Evolutionary conservation across 2,329 filamentous ascomycete species (phyloP).

Genomic region (Gnomoniopsis smithogilvyi): DNA sequence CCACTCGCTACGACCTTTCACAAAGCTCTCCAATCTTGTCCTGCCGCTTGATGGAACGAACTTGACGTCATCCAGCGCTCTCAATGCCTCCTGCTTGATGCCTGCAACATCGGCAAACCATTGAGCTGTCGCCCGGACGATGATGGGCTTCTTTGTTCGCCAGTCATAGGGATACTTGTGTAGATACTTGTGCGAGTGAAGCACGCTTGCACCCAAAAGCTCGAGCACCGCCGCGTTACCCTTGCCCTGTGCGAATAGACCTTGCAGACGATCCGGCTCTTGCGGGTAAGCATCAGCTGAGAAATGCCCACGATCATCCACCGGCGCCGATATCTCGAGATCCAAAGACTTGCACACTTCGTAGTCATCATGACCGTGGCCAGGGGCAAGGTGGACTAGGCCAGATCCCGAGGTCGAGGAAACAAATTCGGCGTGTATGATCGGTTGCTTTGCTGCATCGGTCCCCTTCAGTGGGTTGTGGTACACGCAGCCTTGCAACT

Average conservation of each 20-base stretch:
- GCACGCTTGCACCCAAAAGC: conserved; percentile 62
- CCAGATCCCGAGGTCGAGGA: conserved; percentile 88
- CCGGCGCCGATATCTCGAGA: conserved; percentile 75
- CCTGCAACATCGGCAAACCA: conserved; percentile 93
- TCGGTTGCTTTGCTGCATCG: conserved; percentile 55
- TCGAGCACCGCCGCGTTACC: conserved; percentile 53
- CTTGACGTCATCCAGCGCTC: conserved; percentile 65
- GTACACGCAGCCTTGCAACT: conserved; percentile 66
- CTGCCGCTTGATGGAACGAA: conserved; percentile 78
- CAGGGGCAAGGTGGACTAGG: conserved; percentile 90
- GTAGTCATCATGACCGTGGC: conserved; percentile 97
- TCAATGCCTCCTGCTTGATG: conserved; percentile 73
- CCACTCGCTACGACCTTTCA: conserved; percentile 89
- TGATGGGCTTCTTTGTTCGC: conserved; percentile 90
- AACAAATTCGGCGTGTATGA: conserved; percentile 87
- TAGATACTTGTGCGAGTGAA: conserved; percentile 67
- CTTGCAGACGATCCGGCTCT: conserved; percentile 61
- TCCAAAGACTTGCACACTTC: conserved; percentile 69
- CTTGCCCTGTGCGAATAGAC: conserved; percentile 56
- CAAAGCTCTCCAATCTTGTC: conserved; percentile 76
- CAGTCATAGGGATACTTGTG: conserved; percentile 99
- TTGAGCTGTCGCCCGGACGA: conserved; percentile 88
- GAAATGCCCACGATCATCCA: conserved; percentile 78
- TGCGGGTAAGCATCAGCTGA: conserved; percentile 75
- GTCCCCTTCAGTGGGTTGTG: conserved; percentile 64